Evolutionary conservation across 106 monocot species (phyloP).

Genomic region (Narthecium ossifragum): DNA sequence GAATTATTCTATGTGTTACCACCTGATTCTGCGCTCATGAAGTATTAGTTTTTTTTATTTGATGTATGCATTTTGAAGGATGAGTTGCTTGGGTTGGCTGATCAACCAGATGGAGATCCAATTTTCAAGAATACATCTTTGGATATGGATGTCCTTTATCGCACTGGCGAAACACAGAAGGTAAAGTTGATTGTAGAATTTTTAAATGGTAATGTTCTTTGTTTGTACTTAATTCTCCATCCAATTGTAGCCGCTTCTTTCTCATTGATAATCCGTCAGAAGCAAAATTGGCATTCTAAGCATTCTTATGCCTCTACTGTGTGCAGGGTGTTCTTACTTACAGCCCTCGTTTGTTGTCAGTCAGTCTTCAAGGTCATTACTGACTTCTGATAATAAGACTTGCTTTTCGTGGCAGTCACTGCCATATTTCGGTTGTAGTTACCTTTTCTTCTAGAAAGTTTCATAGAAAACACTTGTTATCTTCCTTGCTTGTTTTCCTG

Average conservation of each 20-base stretch:
- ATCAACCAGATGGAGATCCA: slow-evolving; percentile 50
- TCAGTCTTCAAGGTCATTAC: slow-evolving; percentile 73
- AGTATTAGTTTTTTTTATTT: slow-evolving; percentile 8
- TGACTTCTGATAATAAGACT: no score
- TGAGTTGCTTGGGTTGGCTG: slow-evolving; percentile 84
- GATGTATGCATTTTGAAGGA: slow-evolving; percentile 46
- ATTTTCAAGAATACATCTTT: slow-evolving; percentile 41
- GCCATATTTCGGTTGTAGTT: no score
- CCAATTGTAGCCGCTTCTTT: neutral
- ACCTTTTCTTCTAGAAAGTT: no score
- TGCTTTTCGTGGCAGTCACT: no score
- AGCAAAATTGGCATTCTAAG: neutral
- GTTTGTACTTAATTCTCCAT: neutral
- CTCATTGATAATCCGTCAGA: neutral
- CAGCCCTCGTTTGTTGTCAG: slow-evolving; percentile 74
- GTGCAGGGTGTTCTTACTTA: slow-evolving; percentile 73
- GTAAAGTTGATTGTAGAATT: slow-evolving; percentile 13
- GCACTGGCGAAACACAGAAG: slow-evolving; percentile 75
- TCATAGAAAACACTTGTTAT: no score
- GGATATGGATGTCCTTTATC: slow-evolving; percentile 88
- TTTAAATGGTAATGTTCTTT: neutral
- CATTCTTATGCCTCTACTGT: neutral
- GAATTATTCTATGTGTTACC: no score
- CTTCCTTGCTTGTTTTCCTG: no score
- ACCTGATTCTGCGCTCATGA: no score